phyloP scores from a whole-genome alignment of 257 asterid species.

The Anisodus acutangulus region DNA sequence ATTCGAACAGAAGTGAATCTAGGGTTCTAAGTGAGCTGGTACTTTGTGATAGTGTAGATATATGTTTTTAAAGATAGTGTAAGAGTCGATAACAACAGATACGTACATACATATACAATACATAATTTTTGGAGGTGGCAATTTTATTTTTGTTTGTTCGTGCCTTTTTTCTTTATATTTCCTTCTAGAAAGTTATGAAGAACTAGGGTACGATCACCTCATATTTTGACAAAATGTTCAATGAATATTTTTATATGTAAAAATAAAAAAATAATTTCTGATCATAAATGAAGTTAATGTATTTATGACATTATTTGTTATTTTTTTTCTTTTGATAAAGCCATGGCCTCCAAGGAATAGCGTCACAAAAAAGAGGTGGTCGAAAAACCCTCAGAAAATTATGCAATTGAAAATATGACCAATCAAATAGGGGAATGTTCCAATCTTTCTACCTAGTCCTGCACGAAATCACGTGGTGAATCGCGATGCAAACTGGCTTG shows the following conservation, averaged over 20 bases:
- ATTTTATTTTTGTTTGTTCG: background rate
- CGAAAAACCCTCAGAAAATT: background rate
- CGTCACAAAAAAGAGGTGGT: background rate
- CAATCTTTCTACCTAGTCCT: too few species aligned
- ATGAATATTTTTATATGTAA: background rate
- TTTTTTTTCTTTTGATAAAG: background rate
- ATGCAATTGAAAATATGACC: accelerated
- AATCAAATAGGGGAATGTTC: background rate
- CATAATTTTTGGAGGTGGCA: background rate
- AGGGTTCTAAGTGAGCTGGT: background rate
- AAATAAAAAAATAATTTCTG: background rate
- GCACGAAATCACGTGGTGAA: background rate
- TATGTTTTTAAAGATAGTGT: background rate
- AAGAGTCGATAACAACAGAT: background rate
- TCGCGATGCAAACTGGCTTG: background rate
- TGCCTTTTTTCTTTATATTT: background rate
- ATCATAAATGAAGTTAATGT: background rate
- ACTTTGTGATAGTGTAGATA: background rate
- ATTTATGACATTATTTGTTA: background rate
- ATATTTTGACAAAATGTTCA: background rate
- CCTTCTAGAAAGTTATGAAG: background rate
- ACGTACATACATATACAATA: too few species aligned
- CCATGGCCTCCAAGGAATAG: background rate
- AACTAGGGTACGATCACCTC: background rate
- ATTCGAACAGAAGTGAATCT: background rate